Evolutionary conservation across 371 early-diverging fungal genomes (phyloP).

Genomic region (Paraphysoderma sedebokerense): DNA sequence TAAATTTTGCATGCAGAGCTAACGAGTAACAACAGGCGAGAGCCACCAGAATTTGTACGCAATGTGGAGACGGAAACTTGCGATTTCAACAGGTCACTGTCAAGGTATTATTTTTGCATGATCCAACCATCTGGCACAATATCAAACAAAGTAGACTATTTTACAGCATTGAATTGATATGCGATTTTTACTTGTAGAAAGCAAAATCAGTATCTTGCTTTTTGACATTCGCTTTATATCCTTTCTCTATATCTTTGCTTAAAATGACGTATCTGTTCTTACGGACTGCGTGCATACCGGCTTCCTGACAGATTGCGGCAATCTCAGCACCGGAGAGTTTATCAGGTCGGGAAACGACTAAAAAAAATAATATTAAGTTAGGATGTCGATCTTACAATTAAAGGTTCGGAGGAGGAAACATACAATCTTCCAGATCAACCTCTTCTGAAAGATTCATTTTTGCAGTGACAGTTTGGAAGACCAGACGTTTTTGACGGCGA

Average conservation of each 20-base stretch:
- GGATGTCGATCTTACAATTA: background rate
- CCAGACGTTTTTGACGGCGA: conserved; percentile 97
- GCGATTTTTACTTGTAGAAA: conserved; percentile 69
- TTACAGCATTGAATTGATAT: too few species aligned
- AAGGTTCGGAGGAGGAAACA: conserved; percentile 11
- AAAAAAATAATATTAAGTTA: background rate
- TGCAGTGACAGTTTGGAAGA: conserved; percentile 90
- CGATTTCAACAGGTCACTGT: too few species aligned
- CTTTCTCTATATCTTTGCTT: conserved; percentile 96
- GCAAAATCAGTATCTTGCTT: conserved; percentile 89
- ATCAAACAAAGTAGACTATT: too few species aligned
- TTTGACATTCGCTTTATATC: conserved; percentile 92
- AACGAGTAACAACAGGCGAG: too few species aligned
- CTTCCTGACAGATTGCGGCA: conserved; percentile 98
- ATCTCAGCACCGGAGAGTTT: conserved; percentile 98
- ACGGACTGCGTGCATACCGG: conserved; percentile 98
- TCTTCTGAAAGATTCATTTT: conserved; percentile 98
- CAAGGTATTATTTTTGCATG: too few species aligned
- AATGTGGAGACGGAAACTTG: too few species aligned
- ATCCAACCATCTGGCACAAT: too few species aligned
- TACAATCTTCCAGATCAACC: conserved; percentile 97
- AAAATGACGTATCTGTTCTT: conserved; percentile 96
- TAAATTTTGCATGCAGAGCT: too few species aligned
- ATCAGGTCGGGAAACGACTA: conserved; percentile 95
- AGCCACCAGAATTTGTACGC: too few species aligned